A percentile compares a stretch with the other conserved stretches of the same genome.
Evolutionary conservation across 495 filamentous ascomycete species (phyloP).

Genomic region (Annulohypoxylon nitens): DNA sequence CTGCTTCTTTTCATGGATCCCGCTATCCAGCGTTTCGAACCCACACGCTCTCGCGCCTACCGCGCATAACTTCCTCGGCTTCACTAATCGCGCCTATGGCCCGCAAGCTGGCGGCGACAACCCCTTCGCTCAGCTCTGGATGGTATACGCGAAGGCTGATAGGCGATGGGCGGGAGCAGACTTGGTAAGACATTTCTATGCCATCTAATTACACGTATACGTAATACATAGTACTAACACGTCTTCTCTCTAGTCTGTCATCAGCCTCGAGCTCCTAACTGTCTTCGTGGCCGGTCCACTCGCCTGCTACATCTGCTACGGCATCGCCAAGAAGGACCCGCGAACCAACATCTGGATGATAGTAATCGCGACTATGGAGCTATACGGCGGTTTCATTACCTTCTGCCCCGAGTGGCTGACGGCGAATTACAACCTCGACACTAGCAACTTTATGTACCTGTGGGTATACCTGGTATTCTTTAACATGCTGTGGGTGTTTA

Average conservation of each 20-base stretch:
- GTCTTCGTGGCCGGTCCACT: constrained; percentile 82
- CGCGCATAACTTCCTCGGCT: constrained; percentile 59
- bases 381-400: constrained; percentile 97
- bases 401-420: constrained; percentile 95
- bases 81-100: constrained; percentile 74
- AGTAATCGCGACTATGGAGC: constrained; percentile 88
- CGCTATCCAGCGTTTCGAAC: constrained; percentile 52
- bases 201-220: background rate
- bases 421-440: constrained; percentile 80
- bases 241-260: constrained; percentile 64
- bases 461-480: constrained; percentile 94
- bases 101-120: constrained; percentile 71
- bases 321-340: constrained; percentile 70
- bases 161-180: constrained; percentile 84
- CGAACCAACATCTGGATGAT: constrained; percentile 76
- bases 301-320: constrained; percentile 76
- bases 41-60: constrained; percentile 52
- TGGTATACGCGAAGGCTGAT: constrained; percentile 93
- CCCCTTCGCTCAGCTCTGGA: constrained; percentile 81
- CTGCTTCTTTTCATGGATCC: constrained; percentile 82
- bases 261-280: constrained; percentile 88
- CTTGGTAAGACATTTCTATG: constrained; percentile 56
- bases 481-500: constrained; percentile 88
- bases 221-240: constrained; percentile 22
- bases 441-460: constrained; percentile 84